phyloP scores from a whole-genome alignment of 495 filamentous ascomycete species.

The Trichoderma asperelloides region DNA sequence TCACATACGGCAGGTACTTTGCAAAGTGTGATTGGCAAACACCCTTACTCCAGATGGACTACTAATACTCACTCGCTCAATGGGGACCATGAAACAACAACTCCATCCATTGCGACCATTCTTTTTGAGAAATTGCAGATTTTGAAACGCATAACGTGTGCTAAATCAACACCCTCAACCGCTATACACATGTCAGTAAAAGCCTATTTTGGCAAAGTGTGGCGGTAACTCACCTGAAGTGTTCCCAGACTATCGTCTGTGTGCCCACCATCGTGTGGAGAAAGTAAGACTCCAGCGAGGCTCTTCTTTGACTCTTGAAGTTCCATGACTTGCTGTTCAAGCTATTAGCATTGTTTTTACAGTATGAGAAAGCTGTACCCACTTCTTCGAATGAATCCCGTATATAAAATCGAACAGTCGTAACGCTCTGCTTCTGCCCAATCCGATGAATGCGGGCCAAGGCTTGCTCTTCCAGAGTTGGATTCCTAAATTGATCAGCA shows the following conservation, averaged over 20 bases:
- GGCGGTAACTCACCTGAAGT: background rate
- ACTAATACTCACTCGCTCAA: too few relatives aligned
- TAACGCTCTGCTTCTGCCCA: constrained; percentile 29
- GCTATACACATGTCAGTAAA: background rate
- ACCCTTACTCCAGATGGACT: too few relatives aligned
- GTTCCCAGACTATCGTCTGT: background rate
- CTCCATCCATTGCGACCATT: too few relatives aligned
- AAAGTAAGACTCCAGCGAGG: constrained; percentile 15
- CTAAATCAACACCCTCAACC: background rate
- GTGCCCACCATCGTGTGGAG: background rate
- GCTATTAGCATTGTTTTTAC: background rate
- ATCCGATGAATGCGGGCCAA: constrained; percentile 29
- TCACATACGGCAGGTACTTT: too few relatives aligned
- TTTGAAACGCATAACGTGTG: too few relatives aligned
- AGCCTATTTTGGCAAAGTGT: background rate
- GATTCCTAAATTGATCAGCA: constrained; percentile 21
- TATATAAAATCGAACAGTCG: constrained; percentile 26
- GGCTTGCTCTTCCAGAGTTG: constrained; percentile 34
- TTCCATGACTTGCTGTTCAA: constrained; percentile 18
- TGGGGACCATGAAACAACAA: too few relatives aligned
- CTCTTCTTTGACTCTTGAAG: constrained; percentile 20
- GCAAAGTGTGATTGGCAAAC: too few relatives aligned
- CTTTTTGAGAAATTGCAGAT: too few relatives aligned
- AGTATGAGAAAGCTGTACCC: background rate
- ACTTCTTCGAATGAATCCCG: constrained; percentile 30